Evolutionary conservation across 805 yeast genomes (phyloP).

Genomic region (Starmerella bombicola): DNA sequence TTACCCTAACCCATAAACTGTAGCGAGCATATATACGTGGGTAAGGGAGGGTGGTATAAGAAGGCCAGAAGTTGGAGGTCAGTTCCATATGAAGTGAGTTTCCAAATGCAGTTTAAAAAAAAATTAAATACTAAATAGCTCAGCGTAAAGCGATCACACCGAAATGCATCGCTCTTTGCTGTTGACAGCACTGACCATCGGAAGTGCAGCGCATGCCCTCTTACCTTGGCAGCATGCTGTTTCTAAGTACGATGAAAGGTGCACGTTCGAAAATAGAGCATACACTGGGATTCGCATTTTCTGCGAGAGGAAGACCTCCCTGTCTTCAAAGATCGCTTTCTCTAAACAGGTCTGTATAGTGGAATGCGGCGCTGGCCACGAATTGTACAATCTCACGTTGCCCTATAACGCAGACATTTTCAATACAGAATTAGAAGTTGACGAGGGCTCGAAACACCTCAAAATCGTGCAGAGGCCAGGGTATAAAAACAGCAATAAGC

Average conservation of each 20-base stretch:
- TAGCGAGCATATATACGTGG: no score
- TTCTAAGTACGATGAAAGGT: slow-evolving; percentile 3
- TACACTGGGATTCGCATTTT: slow-evolving; percentile 11
- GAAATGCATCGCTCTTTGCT: no score
- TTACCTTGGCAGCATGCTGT: neutral
- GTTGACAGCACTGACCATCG: no score
- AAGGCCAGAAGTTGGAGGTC: no score
- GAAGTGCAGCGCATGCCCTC: no score
- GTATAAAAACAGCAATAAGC: neutral
- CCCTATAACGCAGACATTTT: slow-evolving; percentile 4
- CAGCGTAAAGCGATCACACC: no score
- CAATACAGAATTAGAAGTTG: slow-evolving; percentile 3
- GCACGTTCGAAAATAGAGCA: slow-evolving; percentile 9
- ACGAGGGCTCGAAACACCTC: neutral
- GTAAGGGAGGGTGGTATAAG: neutral
- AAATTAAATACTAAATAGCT: no score
- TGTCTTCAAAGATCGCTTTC: neutral
- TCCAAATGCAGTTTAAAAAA: no score
- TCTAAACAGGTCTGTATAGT: slow-evolving; percentile 1
- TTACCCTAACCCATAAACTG: no score
- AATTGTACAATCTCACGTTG: neutral
- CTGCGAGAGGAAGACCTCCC: slow-evolving; percentile 3
- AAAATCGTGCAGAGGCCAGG: slow-evolving; percentile 3
- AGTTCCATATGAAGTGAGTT: no score
- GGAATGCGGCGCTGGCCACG: slow-evolving; percentile 9